Evolutionary conservation across 106 monocot genomes (phyloP).

Genomic region (Acorus calamus): DNA sequence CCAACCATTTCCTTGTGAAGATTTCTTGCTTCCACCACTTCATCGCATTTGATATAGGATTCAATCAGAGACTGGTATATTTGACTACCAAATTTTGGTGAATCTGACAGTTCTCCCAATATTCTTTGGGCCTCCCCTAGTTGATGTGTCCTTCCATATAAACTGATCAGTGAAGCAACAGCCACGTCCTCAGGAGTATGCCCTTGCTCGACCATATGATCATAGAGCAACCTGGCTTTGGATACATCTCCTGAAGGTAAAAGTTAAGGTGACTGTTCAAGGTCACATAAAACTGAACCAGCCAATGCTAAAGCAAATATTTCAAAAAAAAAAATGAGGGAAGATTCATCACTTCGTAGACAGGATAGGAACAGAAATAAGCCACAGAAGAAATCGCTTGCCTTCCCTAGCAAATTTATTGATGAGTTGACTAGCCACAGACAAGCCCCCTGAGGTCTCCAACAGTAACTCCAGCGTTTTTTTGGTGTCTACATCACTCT

Average conservation of each 20-base stretch:
- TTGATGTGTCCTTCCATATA: conserved; percentile 39
- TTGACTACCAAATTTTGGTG: conserved; percentile 18
- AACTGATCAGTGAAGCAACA: conserved; percentile 60
- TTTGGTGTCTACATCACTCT: conserved; percentile 28
- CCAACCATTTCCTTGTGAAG: conserved; percentile 38
- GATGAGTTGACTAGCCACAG: conserved; percentile 52
- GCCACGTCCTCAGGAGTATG: conserved; percentile 39
- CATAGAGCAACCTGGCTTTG: conserved; percentile 32
- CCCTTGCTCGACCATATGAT: conserved; percentile 39
- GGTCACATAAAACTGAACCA: no score
- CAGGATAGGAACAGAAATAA: background rate
- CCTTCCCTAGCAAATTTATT: conserved; percentile 79
- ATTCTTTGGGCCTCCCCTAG: conserved; percentile 39
- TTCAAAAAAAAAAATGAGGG: no score
- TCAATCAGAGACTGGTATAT: conserved; percentile 62
- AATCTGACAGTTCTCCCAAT: conserved; percentile 25
- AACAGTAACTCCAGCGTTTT: conserved; percentile 44
- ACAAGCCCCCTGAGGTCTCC: conserved; percentile 35
- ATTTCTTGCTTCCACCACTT: conserved; percentile 45
- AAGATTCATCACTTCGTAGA: background rate
- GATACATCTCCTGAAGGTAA: conserved; percentile 43
- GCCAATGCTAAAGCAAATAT: no score
- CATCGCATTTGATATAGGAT: conserved; percentile 52
- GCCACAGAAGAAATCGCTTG: conserved; percentile 14
- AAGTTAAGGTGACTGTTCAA: background rate